A percentile compares a stretch with the other conserved stretches of the same genome.
These are phyloP conservation scores for Solanum pennellii DNA, from an alignment of 257 asterid genomes.

Conservation along the genomic window DNA sequence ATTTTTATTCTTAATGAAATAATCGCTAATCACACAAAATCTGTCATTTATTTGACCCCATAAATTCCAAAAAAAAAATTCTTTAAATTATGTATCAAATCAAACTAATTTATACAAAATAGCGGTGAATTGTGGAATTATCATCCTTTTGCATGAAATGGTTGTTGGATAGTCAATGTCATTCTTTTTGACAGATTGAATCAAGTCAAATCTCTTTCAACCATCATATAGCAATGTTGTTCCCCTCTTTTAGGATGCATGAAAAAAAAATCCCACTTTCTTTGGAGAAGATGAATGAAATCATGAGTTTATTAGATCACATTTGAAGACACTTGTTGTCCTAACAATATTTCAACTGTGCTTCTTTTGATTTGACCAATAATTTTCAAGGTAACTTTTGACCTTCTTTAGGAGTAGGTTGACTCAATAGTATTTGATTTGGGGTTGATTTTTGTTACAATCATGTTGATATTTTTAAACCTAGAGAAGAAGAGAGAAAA, in stretches of 20 bases:
- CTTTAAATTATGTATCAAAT: no score
- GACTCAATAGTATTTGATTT: background rate
- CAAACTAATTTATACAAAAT: no score
- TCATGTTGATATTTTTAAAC: background rate
- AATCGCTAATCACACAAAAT: no score
- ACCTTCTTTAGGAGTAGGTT: background rate
- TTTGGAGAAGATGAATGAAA: background rate
- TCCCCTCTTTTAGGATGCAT: background rate
- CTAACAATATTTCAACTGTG: background rate
- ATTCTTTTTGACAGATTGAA: background rate
- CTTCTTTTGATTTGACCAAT: background rate
- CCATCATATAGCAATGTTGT: background rate
- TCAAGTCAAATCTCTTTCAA: background rate
- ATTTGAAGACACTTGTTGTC: background rate
- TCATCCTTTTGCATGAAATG: background rate
- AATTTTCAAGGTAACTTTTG: background rate
- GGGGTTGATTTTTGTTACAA: background rate
- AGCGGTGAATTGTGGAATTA: no score
- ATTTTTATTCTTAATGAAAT: no score
- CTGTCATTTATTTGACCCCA: no score
- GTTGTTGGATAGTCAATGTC: background rate
- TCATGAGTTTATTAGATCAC: background rate
- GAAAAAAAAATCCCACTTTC: background rate
- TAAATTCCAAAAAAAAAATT: no score
- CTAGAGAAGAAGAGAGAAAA: background rate